Base-by-base conservation (phyloP, 306 rosid species). In the Cucurbita maxima region DNA sequence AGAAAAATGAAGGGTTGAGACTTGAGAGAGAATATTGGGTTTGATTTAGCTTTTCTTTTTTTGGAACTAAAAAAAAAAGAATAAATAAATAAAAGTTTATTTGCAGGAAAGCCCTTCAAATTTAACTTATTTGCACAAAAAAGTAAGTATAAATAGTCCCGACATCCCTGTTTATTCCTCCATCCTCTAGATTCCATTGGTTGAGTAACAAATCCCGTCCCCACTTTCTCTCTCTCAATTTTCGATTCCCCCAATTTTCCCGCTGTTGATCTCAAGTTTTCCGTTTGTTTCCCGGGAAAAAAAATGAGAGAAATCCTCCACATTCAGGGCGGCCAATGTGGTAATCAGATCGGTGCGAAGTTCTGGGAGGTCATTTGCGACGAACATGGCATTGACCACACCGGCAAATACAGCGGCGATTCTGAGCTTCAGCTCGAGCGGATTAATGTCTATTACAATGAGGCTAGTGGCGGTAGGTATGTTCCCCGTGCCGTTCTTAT, bases 311-410 rank as follows among this genome's bases (percentile, higher is more conserved):
- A 84, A 67, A 84, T 84, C 58, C 82, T 84, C 5, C 88, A 82
- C 75, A 84, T 84, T 61, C 86, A 84, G 68, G 86, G 86, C 0
- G 88, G 88, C 7, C 88, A 84, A 56, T 84, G 86, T 14, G 88
- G 88, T 19, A 84, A 84, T 80, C 88, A 81, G 76, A 81, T 84
- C 59, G 88, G 88, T 7, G 85, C 88, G 74, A 81, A 84, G 80
- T 84, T 79, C 78, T 84, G 88, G 88, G 88, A 84, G 57, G 88
- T 84, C 58, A 81, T 84, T 41, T 84, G 85, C 82, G 84, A 82
- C 14, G 84, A 84, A 81, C 88, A 84, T 47, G 88, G 86, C 43
- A 82, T 84, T 15, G 88, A 84, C 61, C 61, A 47, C 48, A 79
- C 82, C 25, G 85, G 88, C 2, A 80, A 51, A 64, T 81, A 79